Evolutionary conservation across 345 rosid genomes (phyloP).

Genomic region (Garcia nutans): DNA sequence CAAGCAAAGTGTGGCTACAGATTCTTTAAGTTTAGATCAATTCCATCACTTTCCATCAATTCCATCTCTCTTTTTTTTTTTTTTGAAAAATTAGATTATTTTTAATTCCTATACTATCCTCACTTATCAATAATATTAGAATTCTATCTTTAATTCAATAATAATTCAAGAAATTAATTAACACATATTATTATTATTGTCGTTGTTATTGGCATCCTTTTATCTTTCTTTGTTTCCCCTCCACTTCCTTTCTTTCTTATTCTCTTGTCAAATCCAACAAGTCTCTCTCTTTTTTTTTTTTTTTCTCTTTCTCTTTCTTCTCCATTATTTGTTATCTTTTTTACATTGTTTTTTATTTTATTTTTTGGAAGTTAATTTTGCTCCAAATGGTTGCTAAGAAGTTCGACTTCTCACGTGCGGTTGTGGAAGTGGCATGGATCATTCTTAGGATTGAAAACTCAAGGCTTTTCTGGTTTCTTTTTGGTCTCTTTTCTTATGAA

Average conservation of each 20-base stretch:
- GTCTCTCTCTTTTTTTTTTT: not conserved
- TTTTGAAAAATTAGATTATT: no score
- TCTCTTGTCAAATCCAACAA: slow-evolving; percentile 9
- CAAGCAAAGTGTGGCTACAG: slow-evolving; percentile 29
- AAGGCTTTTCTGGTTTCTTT: slow-evolving; percentile 34
- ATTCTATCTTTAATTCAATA: not conserved
- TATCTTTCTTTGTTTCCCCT: no score
- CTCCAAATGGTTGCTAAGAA: slow-evolving; percentile 20
- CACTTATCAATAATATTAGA: not conserved
- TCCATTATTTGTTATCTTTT: not conserved
- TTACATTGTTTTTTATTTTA: no score
- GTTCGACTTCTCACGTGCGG: slow-evolving; percentile 27
- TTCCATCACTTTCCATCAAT: not conserved
- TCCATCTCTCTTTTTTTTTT: not conserved
- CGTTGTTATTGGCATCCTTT: not conserved
- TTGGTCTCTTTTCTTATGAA: slow-evolving; percentile 40
- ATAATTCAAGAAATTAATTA: no score
- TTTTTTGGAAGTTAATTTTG: not conserved
- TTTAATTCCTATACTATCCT: not conserved
- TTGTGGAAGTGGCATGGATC: slow-evolving; percentile 34
- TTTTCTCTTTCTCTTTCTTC: not conserved
- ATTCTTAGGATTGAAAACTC: slow-evolving; percentile 36
- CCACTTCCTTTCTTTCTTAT: not conserved
- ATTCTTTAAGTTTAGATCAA: slow-evolving; percentile 33
- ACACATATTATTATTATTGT: no score